phyloP scores from a whole-genome alignment of 768 basidiomycete genomes.

The Pisolithus tinctorius region DNA sequence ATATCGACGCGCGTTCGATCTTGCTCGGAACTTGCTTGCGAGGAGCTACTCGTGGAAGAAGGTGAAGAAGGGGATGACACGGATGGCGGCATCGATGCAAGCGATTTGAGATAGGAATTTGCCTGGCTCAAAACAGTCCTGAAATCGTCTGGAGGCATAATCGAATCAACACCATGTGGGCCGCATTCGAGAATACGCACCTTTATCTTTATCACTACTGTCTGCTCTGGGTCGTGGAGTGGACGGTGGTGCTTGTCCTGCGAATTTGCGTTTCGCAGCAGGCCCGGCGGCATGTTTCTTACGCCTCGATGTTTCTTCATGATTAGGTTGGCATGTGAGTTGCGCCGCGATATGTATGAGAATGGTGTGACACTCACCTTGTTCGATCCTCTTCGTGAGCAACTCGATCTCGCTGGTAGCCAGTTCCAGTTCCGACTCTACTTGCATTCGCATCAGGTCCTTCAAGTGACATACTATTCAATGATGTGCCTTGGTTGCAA shows the following conservation, averaged over 20 bases:
- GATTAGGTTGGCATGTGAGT: neutral
- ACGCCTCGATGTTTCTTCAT: conserved; percentile 23
- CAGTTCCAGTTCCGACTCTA: conserved; percentile 70
- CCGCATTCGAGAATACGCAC: conserved; percentile 11
- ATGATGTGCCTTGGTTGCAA: conserved; percentile 3
- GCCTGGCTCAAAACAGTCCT: conserved; percentile 66
- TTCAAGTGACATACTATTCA: conserved; percentile 19
- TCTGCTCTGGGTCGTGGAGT: conserved; percentile 25
- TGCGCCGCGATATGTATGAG: neutral
- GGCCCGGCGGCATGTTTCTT: conserved; percentile 23
- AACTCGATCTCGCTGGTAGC: conserved; percentile 67
- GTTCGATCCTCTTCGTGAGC: conserved; percentile 48
- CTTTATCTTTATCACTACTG: conserved; percentile 30
- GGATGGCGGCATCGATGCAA: conserved; percentile 40
- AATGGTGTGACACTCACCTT: conserved; percentile 26
- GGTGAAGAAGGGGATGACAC: conserved; percentile 29
- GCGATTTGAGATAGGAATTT: conserved; percentile 46
- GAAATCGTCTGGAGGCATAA: conserved; percentile 52
- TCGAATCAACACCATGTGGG: conserved; percentile 3
- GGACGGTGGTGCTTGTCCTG: conserved; percentile 26
- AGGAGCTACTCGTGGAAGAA: conserved; percentile 31
- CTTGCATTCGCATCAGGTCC: conserved; percentile 63
- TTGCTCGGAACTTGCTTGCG: conserved; percentile 32
- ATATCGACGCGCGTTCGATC: conserved; percentile 54
- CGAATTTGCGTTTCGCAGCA: conserved; percentile 25